Base-by-base conservation (phyloP, 2,329 filamentous ascomycete genomes). In the Fusarium nodosum region DNA sequence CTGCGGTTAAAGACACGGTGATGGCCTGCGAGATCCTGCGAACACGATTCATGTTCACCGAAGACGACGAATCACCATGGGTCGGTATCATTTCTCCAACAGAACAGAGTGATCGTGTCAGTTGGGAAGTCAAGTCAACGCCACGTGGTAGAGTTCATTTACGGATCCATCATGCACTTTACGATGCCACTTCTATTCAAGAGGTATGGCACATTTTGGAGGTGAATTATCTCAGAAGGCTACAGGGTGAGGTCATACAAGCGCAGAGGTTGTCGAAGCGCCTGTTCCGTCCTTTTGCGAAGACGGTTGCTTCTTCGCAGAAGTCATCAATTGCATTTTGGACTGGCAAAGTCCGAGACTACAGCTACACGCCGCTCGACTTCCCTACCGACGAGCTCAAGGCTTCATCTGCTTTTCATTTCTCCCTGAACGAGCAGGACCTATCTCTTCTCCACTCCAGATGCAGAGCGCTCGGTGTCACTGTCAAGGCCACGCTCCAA, bases 21-120 rank as follows among this genome's bases (percentile, higher is more conserved):
- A 50, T 20, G 9, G 22, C 48, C 2, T 68, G 64, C 2, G 65
- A 68, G 22, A 65, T 68, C 2, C 8, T 68, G 2, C 44, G 65
- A 13, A 60, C 65, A 0, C 45, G 59, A 1, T 68, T 68, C 12
- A 44, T 68, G 2, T 65, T 68, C 16, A 68, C 60, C 1, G 44
- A 68, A 0, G 20, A 68, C 6, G 65, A 68, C 7, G 39, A 60
- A 1, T 48, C 59, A 0, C 65, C 65, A 1, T 68, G 65, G 65
- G 44, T 68, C 5, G 65, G 65, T 4, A 28, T 68, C 3, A 50
- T 68, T 8, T 68, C 65, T 0, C 60, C 65, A 4, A 45, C 53
- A 1, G 64, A 68, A 6, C 64, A 68, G 11, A 65, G 45, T 3
- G 54, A 68, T 1, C 31, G 51, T 3, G 50, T 68, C 3, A 65